Evolutionary conservation across 352 stramenopile species (phyloP).

Genomic region (Globisporangium cederbergense): DNA sequence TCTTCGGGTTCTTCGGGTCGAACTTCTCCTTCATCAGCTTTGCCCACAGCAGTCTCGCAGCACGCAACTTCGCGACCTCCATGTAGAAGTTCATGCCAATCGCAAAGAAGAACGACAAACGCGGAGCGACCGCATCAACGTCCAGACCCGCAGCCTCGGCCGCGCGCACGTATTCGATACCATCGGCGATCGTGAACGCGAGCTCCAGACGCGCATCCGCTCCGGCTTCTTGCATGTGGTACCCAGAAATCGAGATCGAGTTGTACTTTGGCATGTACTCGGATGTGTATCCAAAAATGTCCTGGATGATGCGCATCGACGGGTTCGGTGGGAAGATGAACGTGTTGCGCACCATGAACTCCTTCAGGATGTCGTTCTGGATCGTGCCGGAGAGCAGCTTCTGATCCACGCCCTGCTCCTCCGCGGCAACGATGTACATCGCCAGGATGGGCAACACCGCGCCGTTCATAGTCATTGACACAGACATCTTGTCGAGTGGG

Average conservation of each 20-base stretch:
- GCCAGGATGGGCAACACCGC: constrained; percentile 94
- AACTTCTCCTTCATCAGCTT: constrained; percentile 93
- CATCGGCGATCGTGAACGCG: constrained; percentile 97
- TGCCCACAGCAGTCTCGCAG: constrained; percentile 92
- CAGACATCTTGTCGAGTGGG: constrained; percentile 93
- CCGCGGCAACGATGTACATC: constrained; percentile 96
- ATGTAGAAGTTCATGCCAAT: constrained; percentile 99
- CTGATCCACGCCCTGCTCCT: constrained; percentile 93
- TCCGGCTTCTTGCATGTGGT: constrained; percentile 98
- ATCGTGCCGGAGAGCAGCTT: constrained; percentile 77
- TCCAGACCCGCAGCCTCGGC: constrained; percentile 91
- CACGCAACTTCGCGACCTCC: constrained; percentile 95
- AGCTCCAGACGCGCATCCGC: constrained; percentile 94
- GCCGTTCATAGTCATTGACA: constrained; percentile 99
- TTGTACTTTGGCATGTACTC: constrained; percentile 98
- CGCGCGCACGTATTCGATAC: constrained; percentile 94
- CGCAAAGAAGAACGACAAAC: constrained; percentile 97
- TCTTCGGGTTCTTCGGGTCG: constrained; percentile 93
- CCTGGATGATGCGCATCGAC: constrained; percentile 94
- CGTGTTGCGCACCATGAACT: constrained; percentile 96
- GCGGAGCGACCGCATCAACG: constrained; percentile 91
- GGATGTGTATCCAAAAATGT: constrained; percentile 97
- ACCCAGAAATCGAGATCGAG: constrained; percentile 95
- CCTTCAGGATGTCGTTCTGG: constrained; percentile 98
- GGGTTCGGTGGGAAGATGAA: constrained; percentile 97